Base-by-base conservation (phyloP, 768 basidiomycete genomes). In the Lentinula boryana region DNA sequence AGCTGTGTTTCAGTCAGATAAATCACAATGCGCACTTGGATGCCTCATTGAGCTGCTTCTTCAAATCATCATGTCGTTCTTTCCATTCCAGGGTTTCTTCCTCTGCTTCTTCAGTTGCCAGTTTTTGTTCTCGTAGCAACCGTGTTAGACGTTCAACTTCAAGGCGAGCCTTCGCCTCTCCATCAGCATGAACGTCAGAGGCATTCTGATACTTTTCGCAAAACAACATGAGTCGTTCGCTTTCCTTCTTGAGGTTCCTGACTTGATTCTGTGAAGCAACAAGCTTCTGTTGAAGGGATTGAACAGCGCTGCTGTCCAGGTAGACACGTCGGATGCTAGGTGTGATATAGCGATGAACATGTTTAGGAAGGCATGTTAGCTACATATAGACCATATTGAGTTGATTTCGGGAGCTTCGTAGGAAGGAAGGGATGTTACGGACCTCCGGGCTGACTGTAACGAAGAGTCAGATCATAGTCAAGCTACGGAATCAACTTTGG, bases 311-410 rank as follows among this genome's bases (percentile, higher is more conserved):
- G 53, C 55, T 50, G 64, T 80, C 79, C 57, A 82, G 62, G 65
- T 80, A 84, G n/a, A 85, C 73, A 62, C 81, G 78, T 60, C 82
- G 77, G 15, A 84, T 69, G 52, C 72, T 70, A 5, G 80, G 76
- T 3, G 75, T 49, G 36, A 84, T 70, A 65, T 76, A 83, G 43
- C 72, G 70, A 66, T 81, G 81, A 64, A 81, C 80, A 67, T 79
- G 80, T 62, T 74, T 70, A 5, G 82, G 80, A 18, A 85, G 72
- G 57, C 75, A 78, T 4, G 75, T 72, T 18, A 78, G 68, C 72
- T 82, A 68, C 12, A 65, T 68, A n/a, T 55, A 63, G 16, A n/a
- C 6, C 57, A 43, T 48, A 61, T 9, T 58, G 33, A 54, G 59
- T 55, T 43, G 43, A 41, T 23, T 60, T 40, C 54, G 51, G 8